Evolutionary conservation across 2,329 filamentous ascomycete genomes (phyloP).

Genomic region (Aspergillus melleus): DNA sequence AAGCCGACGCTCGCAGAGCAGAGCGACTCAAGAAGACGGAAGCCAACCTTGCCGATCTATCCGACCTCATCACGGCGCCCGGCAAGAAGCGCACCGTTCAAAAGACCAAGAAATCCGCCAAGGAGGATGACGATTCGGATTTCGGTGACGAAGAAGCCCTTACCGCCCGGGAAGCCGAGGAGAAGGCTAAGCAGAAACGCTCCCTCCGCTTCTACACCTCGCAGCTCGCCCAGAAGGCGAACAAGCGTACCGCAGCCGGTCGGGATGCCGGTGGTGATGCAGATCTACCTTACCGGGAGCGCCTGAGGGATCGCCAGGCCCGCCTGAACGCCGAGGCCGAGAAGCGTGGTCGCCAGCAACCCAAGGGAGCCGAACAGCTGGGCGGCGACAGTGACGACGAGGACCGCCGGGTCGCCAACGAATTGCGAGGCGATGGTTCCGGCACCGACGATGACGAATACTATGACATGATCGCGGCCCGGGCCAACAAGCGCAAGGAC

Average conservation of each 20-base stretch:
- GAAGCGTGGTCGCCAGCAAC: constrained; percentile 69
- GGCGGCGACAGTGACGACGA: constrained; percentile 70
- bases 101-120: constrained; percentile 32
- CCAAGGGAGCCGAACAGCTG: constrained; percentile 65
- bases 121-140: constrained; percentile 69
- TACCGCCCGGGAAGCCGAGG: constrained; percentile 74
- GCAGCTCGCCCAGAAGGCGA: constrained; percentile 92
- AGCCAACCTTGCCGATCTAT: constrained; percentile 72
- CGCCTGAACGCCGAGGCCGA: constrained; percentile 88
- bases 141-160: constrained; percentile 87
- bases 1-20: constrained; percentile 54
- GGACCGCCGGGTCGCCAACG: constrained; percentile 55
- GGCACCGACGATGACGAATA: constrained; percentile 59
- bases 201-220: constrained; percentile 96
- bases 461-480: constrained; percentile 81
- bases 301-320: constrained; percentile 79
- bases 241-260: constrained; percentile 68
- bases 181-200: constrained; percentile 89
- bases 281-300: constrained; percentile 78
- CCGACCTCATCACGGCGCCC: constrained; percentile 56
- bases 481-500: constrained; percentile 59
- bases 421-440: constrained; percentile 41
- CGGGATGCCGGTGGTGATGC: constrained; percentile 60
- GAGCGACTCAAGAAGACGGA: constrained; percentile 59
- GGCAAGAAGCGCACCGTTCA: constrained; percentile 47